These are phyloP conservation scores for Xylaria flabelliformis DNA, from an alignment of 495 filamentous ascomycete species.

Conservation along the genomic window DNA sequence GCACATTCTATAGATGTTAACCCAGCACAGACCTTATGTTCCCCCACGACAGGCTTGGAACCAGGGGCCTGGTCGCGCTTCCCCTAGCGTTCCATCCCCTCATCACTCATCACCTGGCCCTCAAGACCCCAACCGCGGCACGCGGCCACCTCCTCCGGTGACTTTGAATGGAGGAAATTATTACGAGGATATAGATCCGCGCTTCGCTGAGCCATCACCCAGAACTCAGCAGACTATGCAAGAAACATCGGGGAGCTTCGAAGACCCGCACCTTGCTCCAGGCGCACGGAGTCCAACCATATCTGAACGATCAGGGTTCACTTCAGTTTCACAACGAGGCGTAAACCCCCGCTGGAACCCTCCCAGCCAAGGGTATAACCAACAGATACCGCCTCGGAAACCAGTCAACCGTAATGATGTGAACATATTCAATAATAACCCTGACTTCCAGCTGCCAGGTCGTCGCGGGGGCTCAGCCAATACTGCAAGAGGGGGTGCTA, in stretches of 20 bases:
- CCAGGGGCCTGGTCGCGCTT: conserved; percentile 53
- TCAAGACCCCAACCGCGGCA: conserved; percentile 49
- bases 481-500: conserved; percentile 26
- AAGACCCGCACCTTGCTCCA: conserved; percentile 62
- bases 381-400: conserved; percentile 49
- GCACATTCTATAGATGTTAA: conserved; percentile 22
- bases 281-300: conserved; percentile 76
- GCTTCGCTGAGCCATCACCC: conserved; percentile 64
- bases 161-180: conserved; percentile 63
- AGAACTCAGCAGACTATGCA: conserved; percentile 38
- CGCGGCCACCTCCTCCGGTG: conserved; percentile 41
- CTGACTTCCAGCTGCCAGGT: conserved; percentile 71
- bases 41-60: conserved; percentile 68
- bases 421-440: conserved; percentile 70
- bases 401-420: conserved; percentile 59
- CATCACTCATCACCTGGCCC: conserved; percentile 43
- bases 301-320: conserved; percentile 80
- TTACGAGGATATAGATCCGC: conserved; percentile 94
- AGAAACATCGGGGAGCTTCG: conserved; percentile 50
- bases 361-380: conserved; percentile 38
- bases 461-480: conserved; percentile 36
- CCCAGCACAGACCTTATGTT: conserved; percentile 59
- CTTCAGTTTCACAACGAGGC: conserved; percentile 82
- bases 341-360: conserved; percentile 82
- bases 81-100: conserved; percentile 46